These are phyloP conservation scores for Zygoascus flipseniorum DNA, from an alignment of 805 yeast genomes.

Conservation along the genomic window DNA sequence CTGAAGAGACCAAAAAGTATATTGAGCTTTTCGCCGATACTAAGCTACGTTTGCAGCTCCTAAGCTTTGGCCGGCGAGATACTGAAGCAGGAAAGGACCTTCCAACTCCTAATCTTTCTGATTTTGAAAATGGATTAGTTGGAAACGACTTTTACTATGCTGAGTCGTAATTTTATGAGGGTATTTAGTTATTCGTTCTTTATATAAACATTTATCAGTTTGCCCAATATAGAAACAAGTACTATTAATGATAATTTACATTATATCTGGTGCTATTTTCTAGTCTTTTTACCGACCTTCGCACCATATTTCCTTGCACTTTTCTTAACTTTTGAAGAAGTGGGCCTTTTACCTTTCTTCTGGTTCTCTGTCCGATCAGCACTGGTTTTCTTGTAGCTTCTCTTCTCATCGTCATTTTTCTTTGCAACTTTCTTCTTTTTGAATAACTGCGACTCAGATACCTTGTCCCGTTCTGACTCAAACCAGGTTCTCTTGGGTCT, in stretches of 20 bases:
- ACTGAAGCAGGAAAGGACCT: conserved; percentile 3
- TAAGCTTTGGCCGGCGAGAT: conserved; percentile 32
- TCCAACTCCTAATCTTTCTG: conserved; percentile 2
- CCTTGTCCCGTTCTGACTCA: conserved; percentile 51
- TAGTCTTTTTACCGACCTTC: conserved; percentile 14
- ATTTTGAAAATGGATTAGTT: conserved; percentile 4
- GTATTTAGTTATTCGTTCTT: no score
- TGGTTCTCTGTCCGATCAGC: conserved; percentile 53
- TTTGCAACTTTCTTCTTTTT: conserved; percentile 48
- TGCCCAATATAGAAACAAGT: not conserved
- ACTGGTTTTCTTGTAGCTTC: conserved; percentile 75
- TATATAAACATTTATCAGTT: not conserved
- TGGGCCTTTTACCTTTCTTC: conserved; percentile 4
- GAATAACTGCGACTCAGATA: conserved; percentile 15
- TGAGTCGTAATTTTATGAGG: not conserved
- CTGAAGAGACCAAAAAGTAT: conserved; percentile 39
- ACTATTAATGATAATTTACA: not conserved
- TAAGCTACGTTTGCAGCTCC: conserved; percentile 42
- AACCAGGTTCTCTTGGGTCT: conserved; percentile 98
- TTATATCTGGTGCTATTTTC: not conserved
- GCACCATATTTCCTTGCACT: conserved; percentile 18
- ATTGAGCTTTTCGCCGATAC: conserved; percentile 37
- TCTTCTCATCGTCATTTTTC: conserved; percentile 55
- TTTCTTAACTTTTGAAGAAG: conserved; percentile 23
- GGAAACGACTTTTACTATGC: conserved; percentile 15